Conservation (phyloP, 805 yeast genomes). For the Wickerhamiella siamensis region DNA sequence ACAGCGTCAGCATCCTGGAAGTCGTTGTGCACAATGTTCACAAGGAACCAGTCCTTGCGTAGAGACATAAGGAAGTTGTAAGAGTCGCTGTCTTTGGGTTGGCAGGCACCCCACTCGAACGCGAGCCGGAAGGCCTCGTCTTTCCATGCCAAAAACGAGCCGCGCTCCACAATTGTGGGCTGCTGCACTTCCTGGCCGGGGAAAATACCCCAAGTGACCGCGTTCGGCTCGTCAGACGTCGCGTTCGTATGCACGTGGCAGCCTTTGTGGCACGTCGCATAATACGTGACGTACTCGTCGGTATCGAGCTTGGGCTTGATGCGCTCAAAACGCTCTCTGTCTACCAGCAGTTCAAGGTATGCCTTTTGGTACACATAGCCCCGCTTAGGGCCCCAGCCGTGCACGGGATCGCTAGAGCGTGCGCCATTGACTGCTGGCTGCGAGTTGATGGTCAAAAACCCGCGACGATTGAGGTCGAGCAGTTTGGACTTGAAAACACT, state of each 20-base stretch:
- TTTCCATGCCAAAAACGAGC: constrained; percentile 91
- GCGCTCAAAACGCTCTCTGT: constrained; percentile 35
- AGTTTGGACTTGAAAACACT: constrained; percentile 44
- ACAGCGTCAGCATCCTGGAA: constrained; percentile 28
- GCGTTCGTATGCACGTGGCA: constrained; percentile 54
- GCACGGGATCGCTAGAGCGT: constrained; percentile 49
- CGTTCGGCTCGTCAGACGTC: constrained; percentile 65
- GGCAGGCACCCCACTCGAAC: constrained; percentile 51
- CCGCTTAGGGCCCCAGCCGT: constrained; percentile 92
- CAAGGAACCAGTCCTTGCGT: constrained; percentile 50
- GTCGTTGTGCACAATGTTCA: constrained; percentile 85
- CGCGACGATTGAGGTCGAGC: constrained; percentile 46
- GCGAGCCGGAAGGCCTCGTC: constrained; percentile 82
- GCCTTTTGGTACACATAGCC: constrained; percentile 94
- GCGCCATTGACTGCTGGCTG: constrained; percentile 86
- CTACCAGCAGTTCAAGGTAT: constrained; percentile 72
- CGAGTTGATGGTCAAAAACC: constrained; percentile 74
- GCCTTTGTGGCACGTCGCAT: constrained; percentile 40
- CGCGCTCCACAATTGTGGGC: constrained; percentile 88
- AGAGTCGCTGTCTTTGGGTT: constrained; percentile 22
- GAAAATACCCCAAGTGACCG: constrained; percentile 97
- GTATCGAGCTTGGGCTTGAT: constrained; percentile 35
- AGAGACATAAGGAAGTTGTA: constrained; percentile 33
- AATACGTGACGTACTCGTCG: constrained; percentile 51
- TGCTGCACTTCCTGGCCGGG: constrained; percentile 91